phyloP scores from a whole-genome alignment of 2,329 filamentous ascomycete genomes.

The Fusarium compactum region DNA sequence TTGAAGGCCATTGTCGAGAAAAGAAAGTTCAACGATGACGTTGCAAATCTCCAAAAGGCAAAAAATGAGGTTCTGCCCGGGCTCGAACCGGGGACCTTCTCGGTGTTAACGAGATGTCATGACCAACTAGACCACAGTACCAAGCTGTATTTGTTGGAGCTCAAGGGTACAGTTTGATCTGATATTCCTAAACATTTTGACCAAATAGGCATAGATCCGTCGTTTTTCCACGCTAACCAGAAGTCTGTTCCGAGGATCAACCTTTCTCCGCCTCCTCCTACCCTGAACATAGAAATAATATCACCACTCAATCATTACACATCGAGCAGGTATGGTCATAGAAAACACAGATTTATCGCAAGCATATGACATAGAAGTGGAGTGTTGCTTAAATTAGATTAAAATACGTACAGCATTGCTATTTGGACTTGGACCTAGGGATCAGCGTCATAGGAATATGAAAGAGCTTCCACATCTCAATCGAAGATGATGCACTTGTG shows the following conservation, averaged over 20 bases:
- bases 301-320: too few species aligned
- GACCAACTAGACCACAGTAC: background rate
- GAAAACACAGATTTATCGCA: too few species aligned
- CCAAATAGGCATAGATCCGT: rapidly evolving
- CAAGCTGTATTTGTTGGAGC: background rate
- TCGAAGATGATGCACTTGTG: too few species aligned
- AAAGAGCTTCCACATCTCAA: too few species aligned
- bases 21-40: background rate
- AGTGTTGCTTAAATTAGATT: too few species aligned
- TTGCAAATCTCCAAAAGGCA: background rate
- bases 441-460: too few species aligned
- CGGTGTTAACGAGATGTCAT: background rate
- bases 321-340: too few species aligned
- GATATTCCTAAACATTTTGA: rapidly evolving
- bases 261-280: background rate
- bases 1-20: background rate
- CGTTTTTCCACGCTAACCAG: rapidly evolving
- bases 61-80: background rate
- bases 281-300: background rate
- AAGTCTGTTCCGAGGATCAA: rapidly evolving
- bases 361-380: too few species aligned
- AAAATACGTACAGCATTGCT: too few species aligned
- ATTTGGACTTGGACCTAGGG: too few species aligned
- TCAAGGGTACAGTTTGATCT: rapidly evolving
- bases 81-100: background rate